These are phyloP conservation scores for Endocladia muricata DNA, from an alignment of 31 red algal genomes.

Conservation along the genomic window DNA sequence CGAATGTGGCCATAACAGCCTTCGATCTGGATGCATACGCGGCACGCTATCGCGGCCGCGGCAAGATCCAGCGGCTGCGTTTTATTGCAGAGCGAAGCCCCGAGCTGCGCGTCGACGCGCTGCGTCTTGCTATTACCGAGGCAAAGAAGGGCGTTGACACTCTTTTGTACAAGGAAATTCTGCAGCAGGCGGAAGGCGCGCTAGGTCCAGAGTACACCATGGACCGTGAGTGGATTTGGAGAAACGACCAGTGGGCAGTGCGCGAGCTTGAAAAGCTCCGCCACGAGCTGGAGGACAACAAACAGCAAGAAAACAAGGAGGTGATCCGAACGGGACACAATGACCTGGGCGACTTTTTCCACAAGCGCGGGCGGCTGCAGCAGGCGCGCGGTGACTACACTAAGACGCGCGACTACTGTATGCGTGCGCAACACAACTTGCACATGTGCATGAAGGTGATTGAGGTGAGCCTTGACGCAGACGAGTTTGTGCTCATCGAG, in stretches of 20 bases:
- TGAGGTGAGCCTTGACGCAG: constrained; percentile 52
- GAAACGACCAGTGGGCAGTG: constrained; percentile 40
- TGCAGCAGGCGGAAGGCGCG: constrained; percentile 41
- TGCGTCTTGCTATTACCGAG: constrained; percentile 55
- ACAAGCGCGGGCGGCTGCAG: constrained; percentile 58
- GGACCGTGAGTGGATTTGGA: constrained; percentile 52
- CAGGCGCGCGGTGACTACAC: constrained; percentile 72
- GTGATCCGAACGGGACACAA: constrained; percentile 60
- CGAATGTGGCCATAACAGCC: neutral
- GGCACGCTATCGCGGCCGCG: constrained; percentile 40
- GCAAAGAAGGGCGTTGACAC: constrained; percentile 57
- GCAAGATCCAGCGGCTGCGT: constrained; percentile 72
- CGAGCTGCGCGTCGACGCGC: constrained; percentile 43
- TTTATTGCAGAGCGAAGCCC: constrained; percentile 62
- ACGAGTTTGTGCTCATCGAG: constrained; percentile 55
- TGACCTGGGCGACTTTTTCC: constrained; percentile 65
- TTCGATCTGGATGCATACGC: constrained; percentile 56
- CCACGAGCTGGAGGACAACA: constrained; percentile 43
- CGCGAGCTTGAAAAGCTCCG: constrained; percentile 54
- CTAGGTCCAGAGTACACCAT: constrained; percentile 30
- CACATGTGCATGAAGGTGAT: constrained; percentile 84
- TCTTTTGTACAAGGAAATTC: constrained; percentile 42
- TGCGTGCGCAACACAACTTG: constrained; percentile 42
- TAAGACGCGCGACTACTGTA: constrained; percentile 82
- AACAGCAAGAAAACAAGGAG: constrained; percentile 75